Percentiles rank a stretch among this genome's conserved stretches.
Evolutionary conservation across 164 flowering plant species (phyloP).

Genomic region (Brasenia schreberi): DNA sequence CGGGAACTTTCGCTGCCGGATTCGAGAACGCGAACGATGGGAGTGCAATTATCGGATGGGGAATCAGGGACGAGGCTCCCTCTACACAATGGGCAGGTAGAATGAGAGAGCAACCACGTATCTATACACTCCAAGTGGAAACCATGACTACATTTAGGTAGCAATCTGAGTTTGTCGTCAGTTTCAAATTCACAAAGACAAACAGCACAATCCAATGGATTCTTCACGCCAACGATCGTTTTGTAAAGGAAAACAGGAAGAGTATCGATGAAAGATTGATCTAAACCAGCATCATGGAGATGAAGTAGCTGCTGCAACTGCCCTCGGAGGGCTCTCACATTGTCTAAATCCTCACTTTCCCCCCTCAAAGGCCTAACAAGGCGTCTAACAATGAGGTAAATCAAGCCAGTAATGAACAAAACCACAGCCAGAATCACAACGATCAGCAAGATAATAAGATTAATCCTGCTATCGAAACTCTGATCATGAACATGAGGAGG

Average conservation of each 20-base stretch:
- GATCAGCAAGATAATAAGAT: no score
- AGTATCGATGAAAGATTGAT: conserved; percentile 63
- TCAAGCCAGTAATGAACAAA: no score
- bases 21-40: conserved; percentile 25
- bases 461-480: no score
- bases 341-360: no score
- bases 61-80: conserved; percentile 26
- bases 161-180: conserved; percentile 54
- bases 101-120: no score
- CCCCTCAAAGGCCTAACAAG: no score
- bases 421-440: no score
- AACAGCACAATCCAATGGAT: conserved; percentile 92
- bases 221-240: conserved; percentile 53
- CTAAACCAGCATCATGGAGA: conserved; percentile 75
- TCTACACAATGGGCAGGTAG: conserved; percentile 83
- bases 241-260: conserved; percentile 64
- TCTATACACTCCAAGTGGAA: conserved; percentile 71
- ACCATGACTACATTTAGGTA: conserved; percentile 73
- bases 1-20: conserved; percentile 20
- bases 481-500: no score
- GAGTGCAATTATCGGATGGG: conserved; percentile 23
- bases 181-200: conserved; percentile 63
- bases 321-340: conserved; percentile 54
- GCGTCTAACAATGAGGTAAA: no score
- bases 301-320: conserved; percentile 85